phyloP scores from a whole-genome alignment of 495 filamentous ascomycete species.

The Penicillium verhagenii region DNA sequence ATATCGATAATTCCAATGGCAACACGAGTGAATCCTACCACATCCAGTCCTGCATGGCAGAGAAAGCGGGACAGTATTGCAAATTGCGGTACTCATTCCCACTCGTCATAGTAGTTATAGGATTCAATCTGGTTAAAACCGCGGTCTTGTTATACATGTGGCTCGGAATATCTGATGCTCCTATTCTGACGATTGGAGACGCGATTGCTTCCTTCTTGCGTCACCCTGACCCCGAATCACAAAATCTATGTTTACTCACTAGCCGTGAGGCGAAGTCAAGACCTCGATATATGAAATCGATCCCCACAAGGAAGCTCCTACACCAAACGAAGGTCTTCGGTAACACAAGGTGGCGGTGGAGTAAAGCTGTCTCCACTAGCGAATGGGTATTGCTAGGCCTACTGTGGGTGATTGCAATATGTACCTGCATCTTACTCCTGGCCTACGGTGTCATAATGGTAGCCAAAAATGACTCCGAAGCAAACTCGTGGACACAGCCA shows the following conservation, averaged over 20 bases:
- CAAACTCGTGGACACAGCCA: background rate
- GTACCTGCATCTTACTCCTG: background rate
- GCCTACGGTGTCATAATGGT: background rate
- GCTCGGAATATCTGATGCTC: no score
- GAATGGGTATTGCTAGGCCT: background rate
- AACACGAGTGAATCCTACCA: no score
- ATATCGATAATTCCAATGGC: no score
- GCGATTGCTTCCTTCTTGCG: constrained; percentile 49
- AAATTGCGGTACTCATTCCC: no score
- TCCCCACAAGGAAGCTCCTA: no score
- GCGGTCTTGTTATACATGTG: no score
- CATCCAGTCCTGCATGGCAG: no score
- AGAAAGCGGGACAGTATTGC: no score
- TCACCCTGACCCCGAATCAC: constrained; percentile 27
- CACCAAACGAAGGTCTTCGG: background rate
- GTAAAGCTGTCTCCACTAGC: background rate
- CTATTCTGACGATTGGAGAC: constrained; percentile 47
- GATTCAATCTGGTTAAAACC: no score
- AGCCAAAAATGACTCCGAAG: background rate
- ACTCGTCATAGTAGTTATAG: no score
- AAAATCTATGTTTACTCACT: background rate
- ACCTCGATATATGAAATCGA: no score
- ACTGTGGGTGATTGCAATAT: background rate
- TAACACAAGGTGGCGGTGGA: background rate
- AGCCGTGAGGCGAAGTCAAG: background rate